Base-by-base conservation (phyloP, 495 filamentous ascomycete species). In the Recurvomyces mirabilis region DNA sequence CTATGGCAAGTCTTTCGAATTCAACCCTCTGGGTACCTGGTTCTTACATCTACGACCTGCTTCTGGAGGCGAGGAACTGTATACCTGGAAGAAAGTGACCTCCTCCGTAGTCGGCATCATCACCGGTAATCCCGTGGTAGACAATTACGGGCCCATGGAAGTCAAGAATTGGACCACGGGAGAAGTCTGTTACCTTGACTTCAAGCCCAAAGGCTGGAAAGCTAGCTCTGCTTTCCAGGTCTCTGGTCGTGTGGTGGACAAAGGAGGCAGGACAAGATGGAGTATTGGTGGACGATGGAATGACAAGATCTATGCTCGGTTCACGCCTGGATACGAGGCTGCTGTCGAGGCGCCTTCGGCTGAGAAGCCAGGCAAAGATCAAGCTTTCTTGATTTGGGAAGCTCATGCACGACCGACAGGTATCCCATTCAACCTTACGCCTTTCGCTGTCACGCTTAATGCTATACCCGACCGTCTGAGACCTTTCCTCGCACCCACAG, bases 31-130 rank as follows among this genome's bases (percentile, higher is more conserved):
- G 5, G 91, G 91, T 21, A 98, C 91, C 5, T 98, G 91, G 91
- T 98, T 98, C 65, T 68, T 96, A 47, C 82, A 75, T 54, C 69
- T 98, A 24, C 82, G 89, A 1, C 84, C 87, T 5, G 70, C 74
- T 4, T 72, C 77, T 13, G 86, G 84, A 3, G 78, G 77, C 12
- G 34, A 47, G 12, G 91, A 98, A 52, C 68, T 95, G 4, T 96
- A 93, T 64, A 95, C 88, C 1, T 98, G 91, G 91, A 96, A 95
- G 67, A 98, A 98, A 62, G 87, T 94, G 30, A 96, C 86, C 3
- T 93, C 88, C 12, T 91, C 87, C n/a, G 91, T 98, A 2, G 77
- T 96, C 22, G 91, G 91, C 45, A 98, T 98, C 60, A 95, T 98
- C 54, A 96, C 88, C 0, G 93, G 93, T 19, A 89, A 82, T 45